Conservation (phyloP, 2,329 filamentous ascomycete genomes). For the Canariomyces notabilis region DNA sequence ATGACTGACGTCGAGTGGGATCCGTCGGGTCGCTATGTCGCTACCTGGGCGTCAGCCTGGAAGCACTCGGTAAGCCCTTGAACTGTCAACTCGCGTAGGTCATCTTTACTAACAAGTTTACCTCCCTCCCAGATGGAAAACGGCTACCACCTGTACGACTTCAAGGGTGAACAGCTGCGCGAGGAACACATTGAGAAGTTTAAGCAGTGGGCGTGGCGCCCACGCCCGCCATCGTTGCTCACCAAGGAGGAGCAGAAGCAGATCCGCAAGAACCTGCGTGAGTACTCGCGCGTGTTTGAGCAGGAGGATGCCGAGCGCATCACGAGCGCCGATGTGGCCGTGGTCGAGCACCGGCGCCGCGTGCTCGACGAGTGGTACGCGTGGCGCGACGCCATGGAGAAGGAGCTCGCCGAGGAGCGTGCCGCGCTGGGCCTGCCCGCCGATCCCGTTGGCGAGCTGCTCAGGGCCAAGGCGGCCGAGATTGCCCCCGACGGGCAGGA, state of each 20-base stretch:
- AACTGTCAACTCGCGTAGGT: background rate
- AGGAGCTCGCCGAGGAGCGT: constrained; percentile 68
- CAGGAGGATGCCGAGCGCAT: constrained; percentile 92
- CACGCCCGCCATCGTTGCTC: constrained; percentile 83
- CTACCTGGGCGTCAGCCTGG: constrained; percentile 90
- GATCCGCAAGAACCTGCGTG: constrained; percentile 95
- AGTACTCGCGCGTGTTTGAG: constrained; percentile 93
- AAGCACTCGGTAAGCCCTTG: constrained; percentile 75
- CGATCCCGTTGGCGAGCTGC: constrained; percentile 57
- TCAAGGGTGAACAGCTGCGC: constrained; percentile 80
- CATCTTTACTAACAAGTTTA: constrained; percentile 1
- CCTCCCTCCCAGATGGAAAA: constrained; percentile 77
- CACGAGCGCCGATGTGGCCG: constrained; percentile 87
- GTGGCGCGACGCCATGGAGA: constrained; percentile 72
- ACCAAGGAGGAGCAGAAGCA: constrained; percentile 96
- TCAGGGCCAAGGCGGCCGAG: constrained; percentile 50
- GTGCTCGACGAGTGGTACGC: constrained; percentile 83
- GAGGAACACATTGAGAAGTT: constrained; percentile 95
- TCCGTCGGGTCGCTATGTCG: constrained; percentile 88
- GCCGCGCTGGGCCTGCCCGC: constrained; percentile 60
- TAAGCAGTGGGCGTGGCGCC: constrained; percentile 95
- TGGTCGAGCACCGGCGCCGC: constrained; percentile 79
- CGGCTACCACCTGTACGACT: constrained; percentile 96
- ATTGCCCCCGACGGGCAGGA: constrained; percentile 61
- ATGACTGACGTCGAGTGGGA: constrained; percentile 98